A percentile compares a stretch with the other conserved stretches of the same genome.
These are phyloP conservation scores for Spathaspora sp. DNA, from an alignment of 805 yeast genomes.

Conservation along the genomic window DNA sequence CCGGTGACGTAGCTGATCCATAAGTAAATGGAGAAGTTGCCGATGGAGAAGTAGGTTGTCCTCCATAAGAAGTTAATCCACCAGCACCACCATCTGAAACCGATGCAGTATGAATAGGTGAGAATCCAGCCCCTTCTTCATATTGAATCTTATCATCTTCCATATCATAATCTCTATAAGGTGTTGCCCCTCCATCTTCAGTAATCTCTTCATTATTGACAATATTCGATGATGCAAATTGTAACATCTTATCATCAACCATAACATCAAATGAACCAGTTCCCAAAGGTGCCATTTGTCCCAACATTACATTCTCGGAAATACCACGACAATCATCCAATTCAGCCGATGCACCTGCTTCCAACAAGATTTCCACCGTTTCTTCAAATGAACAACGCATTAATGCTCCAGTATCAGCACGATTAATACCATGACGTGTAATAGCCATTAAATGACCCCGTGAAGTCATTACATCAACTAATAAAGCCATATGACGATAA, in stretches of 20 bases:
- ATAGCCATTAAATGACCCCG: slow-evolving; percentile 98
- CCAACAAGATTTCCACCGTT: slow-evolving; percentile 94
- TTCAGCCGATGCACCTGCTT: slow-evolving; percentile 98
- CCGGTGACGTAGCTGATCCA: slow-evolving; percentile 40
- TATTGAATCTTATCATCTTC: slow-evolving; percentile 57
- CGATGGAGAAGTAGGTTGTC: slow-evolving; percentile 48
- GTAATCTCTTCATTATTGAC: slow-evolving; percentile 23
- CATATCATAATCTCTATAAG: slow-evolving; percentile 69
- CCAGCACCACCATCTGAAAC: slow-evolving; percentile 69
- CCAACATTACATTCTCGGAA: slow-evolving; percentile 94
- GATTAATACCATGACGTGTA: slow-evolving; percentile 98
- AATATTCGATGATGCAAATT: slow-evolving; percentile 53
- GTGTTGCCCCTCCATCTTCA: slow-evolving; percentile 80
- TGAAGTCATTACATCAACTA: slow-evolving; percentile 98
- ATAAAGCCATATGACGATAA: slow-evolving; percentile 95
- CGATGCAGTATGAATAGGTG: slow-evolving; percentile 89
- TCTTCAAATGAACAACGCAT: slow-evolving; percentile 99
- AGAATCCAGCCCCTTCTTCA: slow-evolving; percentile 80
- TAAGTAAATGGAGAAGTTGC: slow-evolving; percentile 58
- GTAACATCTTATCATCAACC: slow-evolving; percentile 86
- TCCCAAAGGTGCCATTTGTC: slow-evolving; percentile 98
- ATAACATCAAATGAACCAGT: slow-evolving; percentile 96
- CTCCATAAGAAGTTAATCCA: slow-evolving; percentile 87
- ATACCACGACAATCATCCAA: slow-evolving; percentile 98
- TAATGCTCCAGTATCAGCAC: slow-evolving; percentile 97